Conservation (phyloP, 805 yeast genomes). For the Millerago galiae region DNA sequence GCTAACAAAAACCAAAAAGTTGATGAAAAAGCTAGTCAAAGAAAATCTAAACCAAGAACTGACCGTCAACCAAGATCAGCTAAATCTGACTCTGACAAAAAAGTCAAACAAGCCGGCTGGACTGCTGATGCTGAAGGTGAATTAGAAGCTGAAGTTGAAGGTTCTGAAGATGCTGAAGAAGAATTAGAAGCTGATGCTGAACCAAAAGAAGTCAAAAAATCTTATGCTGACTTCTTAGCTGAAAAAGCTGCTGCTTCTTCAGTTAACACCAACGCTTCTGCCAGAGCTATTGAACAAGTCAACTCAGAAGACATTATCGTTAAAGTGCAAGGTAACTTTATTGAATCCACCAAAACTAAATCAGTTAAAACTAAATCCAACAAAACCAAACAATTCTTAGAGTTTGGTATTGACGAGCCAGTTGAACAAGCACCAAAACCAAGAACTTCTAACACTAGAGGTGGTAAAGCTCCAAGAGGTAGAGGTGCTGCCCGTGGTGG, state of each 20-base stretch:
- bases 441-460: slow-evolving; percentile 28
- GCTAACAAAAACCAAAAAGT: slow-evolving; percentile 44
- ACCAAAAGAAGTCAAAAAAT: slow-evolving; percentile 51
- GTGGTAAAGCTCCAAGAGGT: slow-evolving; percentile 29
- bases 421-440: slow-evolving; percentile 29
- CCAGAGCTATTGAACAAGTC: slow-evolving; percentile 31
- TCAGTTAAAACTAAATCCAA: slow-evolving; percentile 62
- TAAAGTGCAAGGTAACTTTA: slow-evolving; percentile 57
- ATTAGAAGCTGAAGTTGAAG: slow-evolving; percentile 61
- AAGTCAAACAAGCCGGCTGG: slow-evolving; percentile 74
- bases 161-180: slow-evolving; percentile 41
- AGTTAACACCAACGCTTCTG: slow-evolving; percentile 35
- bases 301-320: slow-evolving; percentile 52
- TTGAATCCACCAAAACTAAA: slow-evolving; percentile 59
- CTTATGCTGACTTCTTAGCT: slow-evolving; percentile 83
- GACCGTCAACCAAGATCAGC: slow-evolving; percentile 89
- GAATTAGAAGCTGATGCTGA: slow-evolving; percentile 35
- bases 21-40: slow-evolving; percentile 52
- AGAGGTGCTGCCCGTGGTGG: slow-evolving; percentile 27
- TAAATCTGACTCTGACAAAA: slow-evolving; percentile 80
- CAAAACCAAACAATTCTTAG: slow-evolving; percentile 78
- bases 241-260: slow-evolving; percentile 54
- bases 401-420: slow-evolving; percentile 58
- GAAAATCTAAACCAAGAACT: slow-evolving; percentile 39
- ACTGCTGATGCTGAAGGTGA: slow-evolving; percentile 72